Evolutionary conservation across 2,329 filamentous ascomycete species (phyloP), one percentile per base, ranked within the genome.

Genomic region (Xylariales sp.): DNA sequence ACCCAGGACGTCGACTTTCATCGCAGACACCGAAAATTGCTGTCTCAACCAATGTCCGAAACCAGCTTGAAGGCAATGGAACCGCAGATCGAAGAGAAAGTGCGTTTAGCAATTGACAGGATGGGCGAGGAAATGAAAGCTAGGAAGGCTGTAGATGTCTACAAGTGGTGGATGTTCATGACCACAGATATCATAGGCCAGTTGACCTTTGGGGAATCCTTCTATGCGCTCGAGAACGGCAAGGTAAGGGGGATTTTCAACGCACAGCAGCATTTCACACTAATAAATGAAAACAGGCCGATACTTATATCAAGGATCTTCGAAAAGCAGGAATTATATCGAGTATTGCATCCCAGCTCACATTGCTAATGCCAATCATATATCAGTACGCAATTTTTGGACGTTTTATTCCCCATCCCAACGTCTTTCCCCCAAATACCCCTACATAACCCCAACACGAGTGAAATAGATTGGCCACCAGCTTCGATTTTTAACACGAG

Each of bases 181-280:
- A 76, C 85, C 0, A 86, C 85, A 0, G 87, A 89, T 71, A 76
- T 86, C 0, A 85, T 88, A 57, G 84, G 82, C 0, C 81, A 87
- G 58, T 74, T 89, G 5, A 82, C 78, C 0, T 89, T 89, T 73
- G 86, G 86, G 0, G 81, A 87, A n/a, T 84, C 84, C 0, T 88
- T 88, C 65, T 75, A 77, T 0, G 83, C 84, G 78, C 74, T 89
- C 3, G 85, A 88, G 62, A 73, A 75, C 3, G 84, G 84, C 16
- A 75, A 83, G 76, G 85, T 86, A 72, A 72, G 64, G 14, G 65
- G 16, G 10, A 7, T 5, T 6, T 28, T 55, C 36, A 41, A 45
- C 23, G 18, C 18, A 34, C 9, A 45, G 36, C 10, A 12, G 28
- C 9, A 23, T n/a, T 23, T 30, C 5, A 30, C 23, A 62, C 58